Evolutionary conservation across 148 eudicot genomes (phyloP).

Genomic region (Diospyros kaki): DNA sequence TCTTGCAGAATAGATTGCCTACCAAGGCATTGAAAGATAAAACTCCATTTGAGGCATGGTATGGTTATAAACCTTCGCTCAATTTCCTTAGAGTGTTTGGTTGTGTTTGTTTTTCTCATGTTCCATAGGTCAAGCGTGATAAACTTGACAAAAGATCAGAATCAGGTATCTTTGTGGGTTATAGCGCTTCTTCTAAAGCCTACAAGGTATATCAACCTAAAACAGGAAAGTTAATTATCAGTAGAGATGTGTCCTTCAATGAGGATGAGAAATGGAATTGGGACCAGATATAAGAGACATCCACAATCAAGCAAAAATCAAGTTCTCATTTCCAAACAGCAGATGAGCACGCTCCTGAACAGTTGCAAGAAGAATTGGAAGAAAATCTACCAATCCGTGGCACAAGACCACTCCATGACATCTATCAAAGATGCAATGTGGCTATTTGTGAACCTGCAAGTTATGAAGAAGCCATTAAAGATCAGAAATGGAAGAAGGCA

Average conservation of each 20-base stretch:
- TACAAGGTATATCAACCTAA: not conserved
- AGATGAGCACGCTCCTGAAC: too few relatives aligned
- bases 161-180: constrained; percentile 10
- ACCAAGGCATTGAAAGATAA: not conserved
- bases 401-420: not conserved
- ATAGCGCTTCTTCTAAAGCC: constrained; percentile 12
- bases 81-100: not conserved
- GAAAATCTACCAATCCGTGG: constrained; percentile 1
- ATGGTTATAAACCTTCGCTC: not conserved
- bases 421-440: constrained; percentile 12
- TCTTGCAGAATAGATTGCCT: not conserved
- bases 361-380: not conserved
- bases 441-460: constrained; percentile 6
- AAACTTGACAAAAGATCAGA: constrained; percentile 16
- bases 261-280: constrained; percentile 19
- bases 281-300: constrained; percentile 4
- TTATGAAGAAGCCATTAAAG: not conserved
- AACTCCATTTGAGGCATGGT: not conserved
- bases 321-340: too few relatives aligned
- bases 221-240: not conserved
- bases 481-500: constrained; percentile 8
- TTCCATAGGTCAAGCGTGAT: not conserved
- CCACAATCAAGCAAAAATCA: not conserved
- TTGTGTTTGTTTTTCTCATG: not conserved
- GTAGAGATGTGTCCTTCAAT: constrained; percentile 8